Evolutionary conservation across 106 monocot genomes (phyloP).

Genomic region (Agapanthus africanus): DNA sequence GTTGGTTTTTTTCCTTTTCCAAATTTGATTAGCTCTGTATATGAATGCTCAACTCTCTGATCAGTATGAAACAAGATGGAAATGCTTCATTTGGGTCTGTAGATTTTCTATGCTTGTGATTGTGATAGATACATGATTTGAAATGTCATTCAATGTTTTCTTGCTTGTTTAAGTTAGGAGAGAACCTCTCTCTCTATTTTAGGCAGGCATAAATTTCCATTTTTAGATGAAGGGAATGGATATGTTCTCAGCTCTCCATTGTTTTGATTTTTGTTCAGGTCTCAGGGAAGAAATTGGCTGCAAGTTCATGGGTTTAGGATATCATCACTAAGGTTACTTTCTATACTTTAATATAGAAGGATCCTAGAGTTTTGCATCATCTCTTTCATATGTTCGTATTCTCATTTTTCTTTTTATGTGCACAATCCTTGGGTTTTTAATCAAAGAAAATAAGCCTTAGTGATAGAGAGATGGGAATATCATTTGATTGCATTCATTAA

Average conservation of each 20-base stretch:
- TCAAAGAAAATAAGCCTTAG: background rate
- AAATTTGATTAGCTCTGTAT: background rate
- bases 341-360: background rate
- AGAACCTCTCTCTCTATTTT: background rate
- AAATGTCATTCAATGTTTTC: background rate
- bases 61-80: conserved; percentile 1
- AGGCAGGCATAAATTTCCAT: background rate
- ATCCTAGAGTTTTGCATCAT: background rate
- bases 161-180: background rate
- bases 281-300: background rate
- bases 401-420: background rate
- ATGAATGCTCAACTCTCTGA: background rate
- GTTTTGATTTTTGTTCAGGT: background rate
- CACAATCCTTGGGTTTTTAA: background rate
- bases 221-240: background rate
- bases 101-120: background rate
- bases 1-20: background rate
- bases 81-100: background rate
- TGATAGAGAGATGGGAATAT: background rate
- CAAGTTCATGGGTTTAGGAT: background rate
- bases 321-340: conserved; percentile 5
- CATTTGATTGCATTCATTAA: background rate
- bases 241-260: background rate
- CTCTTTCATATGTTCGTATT: background rate
- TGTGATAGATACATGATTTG: conserved; percentile 10